Evolutionary conservation across 495 filamentous ascomycete species (phyloP).

Genomic region (Chaetomium fimeti): DNA sequence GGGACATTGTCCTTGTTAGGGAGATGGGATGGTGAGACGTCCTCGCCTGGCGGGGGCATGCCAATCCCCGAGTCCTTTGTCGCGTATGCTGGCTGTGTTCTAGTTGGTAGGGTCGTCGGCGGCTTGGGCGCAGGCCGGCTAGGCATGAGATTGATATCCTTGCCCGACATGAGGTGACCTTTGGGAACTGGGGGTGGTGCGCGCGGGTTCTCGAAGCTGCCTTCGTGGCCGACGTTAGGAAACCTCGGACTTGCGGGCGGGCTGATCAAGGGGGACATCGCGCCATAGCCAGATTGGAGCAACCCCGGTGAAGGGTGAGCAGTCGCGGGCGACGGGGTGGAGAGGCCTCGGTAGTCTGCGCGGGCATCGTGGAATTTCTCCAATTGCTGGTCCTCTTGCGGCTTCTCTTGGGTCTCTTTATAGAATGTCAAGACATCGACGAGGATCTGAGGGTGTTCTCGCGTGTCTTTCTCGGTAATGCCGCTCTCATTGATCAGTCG

Average conservation of each 20-base stretch:
- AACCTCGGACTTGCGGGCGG: slow-evolving; percentile 90
- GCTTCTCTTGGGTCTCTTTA: slow-evolving; percentile 82
- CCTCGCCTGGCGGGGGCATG: slow-evolving; percentile 54
- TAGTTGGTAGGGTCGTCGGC: slow-evolving; percentile 51
- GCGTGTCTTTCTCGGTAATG: slow-evolving; percentile 92
- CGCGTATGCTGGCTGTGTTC: slow-evolving; percentile 47
- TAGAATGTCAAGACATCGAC: slow-evolving; percentile 95
- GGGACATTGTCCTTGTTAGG: slow-evolving; percentile 49
- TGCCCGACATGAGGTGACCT: slow-evolving; percentile 34
- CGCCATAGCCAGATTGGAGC: slow-evolving; percentile 50
- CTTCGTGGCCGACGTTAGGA: slow-evolving; percentile 77
- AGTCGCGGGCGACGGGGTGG: slow-evolving; percentile 41
- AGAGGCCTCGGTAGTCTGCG: slow-evolving; percentile 53
- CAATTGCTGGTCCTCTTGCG: slow-evolving; percentile 80
- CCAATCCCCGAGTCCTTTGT: slow-evolving; percentile 56
- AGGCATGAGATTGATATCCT: slow-evolving; percentile 58
- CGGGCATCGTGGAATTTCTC: slow-evolving; percentile 92
- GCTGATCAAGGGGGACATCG: slow-evolving; percentile 66
- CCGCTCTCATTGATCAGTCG: slow-evolving; percentile 90
- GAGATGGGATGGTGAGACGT: slow-evolving; percentile 47
- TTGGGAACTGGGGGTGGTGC: slow-evolving; percentile 87
- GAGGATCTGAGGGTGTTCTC: slow-evolving; percentile 91
- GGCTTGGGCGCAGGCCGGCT: slow-evolving; percentile 66
- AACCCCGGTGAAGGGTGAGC: slow-evolving; percentile 46
- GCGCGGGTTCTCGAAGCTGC: slow-evolving; percentile 95